A percentile compares a stretch with the other conserved stretches of the same genome.
phyloP scores from a whole-genome alignment of 2,329 filamentous ascomycete species.

The Rutstroemia sydowiana region DNA sequence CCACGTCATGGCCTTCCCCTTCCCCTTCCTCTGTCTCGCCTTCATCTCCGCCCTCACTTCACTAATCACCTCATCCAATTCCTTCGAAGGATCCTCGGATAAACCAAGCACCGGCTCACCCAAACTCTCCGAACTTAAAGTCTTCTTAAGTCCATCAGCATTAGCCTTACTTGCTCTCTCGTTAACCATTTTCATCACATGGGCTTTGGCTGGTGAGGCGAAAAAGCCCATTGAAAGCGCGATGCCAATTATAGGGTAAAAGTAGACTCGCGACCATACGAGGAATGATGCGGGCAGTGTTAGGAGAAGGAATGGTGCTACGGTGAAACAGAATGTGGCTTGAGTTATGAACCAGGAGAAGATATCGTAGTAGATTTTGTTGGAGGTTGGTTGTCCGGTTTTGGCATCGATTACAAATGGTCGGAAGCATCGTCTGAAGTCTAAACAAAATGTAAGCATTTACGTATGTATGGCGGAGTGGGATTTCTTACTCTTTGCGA shows the following conservation, averaged over 20 bases:
- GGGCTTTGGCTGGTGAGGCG: conserved; percentile 63
- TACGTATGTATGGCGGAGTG: background rate
- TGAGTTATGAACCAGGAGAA: conserved; percentile 71
- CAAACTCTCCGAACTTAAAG: conserved; percentile 50
- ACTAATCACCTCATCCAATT: conserved; percentile 56
- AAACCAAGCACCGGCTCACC: conserved; percentile 67
- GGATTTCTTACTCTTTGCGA: conserved; percentile 71
- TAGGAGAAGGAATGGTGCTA: conserved; percentile 79
- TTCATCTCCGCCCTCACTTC: conserved; percentile 46
- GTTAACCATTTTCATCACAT: conserved; percentile 51
- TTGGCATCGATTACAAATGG: conserved; percentile 86
- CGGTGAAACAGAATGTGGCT: conserved; percentile 73
- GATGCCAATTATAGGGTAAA: conserved; percentile 70
- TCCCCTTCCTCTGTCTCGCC: conserved; percentile 21
- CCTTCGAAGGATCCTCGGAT: conserved; percentile 64
- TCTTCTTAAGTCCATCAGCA: conserved; percentile 35
- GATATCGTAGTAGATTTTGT: conserved; percentile 83
- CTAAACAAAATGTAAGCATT: conserved; percentile 37
- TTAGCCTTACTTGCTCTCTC: conserved; percentile 41
- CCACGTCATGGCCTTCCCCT: background rate
- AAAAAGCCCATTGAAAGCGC: conserved; percentile 65
- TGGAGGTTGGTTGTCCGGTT: conserved; percentile 57
- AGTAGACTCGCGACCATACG: conserved; percentile 83
- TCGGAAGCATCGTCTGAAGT: conserved; percentile 80
- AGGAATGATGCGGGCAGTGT: conserved; percentile 60